Evolutionary conservation across 805 yeast species (phyloP), one percentile per base, ranked within the genome.

Genomic region (Candida arabinofermentans): DNA sequence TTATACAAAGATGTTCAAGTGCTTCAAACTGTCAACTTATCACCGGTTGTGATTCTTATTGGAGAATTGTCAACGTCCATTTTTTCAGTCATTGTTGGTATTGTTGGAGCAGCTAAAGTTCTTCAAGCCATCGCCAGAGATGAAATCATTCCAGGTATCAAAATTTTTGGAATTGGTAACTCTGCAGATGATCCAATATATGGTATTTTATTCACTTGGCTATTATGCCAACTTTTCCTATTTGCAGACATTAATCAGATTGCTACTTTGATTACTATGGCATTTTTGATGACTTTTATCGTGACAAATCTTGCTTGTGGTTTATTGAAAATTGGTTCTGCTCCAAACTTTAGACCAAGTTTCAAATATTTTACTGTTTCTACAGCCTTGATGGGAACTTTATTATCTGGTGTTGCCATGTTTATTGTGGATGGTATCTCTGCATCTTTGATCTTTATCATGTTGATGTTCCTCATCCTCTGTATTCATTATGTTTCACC

Each of bases 281-380:
- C 99, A 0, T 91, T 89, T 55, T 70, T 93, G 39, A 86, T 91
- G 93, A 93, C 99, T 0, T 93, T 93, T 55, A 83, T 91, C 36
- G 96, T 91, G 2, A 89, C 95, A 27, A 93, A 93, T 56, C 63
- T 91, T 48, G 98, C 99, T 2, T 95, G 99, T 60, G 89, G 91
- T 58, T 64, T 93, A 40, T 71, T 93, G 51, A 84, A 83, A 48
- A 66, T 93, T 5, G 91, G 96, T 0, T 79, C 96, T 1, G 99
- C 99, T 5, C 99, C 99, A n/a, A 93, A 95, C 61, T 93, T 93
- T 65, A 71, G 99, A 55, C 99, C 99, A 4, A 86, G 96, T 3
- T 93, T 93, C 72, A 82, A 77, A 43, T 93, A 82, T 55, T 93
- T 93, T 67, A 83, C 79, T 53, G 74, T 89, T 36, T 71, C 75